phyloP scores from a whole-genome alignment of 345 rosid genomes.

The Salix dunnii region DNA sequence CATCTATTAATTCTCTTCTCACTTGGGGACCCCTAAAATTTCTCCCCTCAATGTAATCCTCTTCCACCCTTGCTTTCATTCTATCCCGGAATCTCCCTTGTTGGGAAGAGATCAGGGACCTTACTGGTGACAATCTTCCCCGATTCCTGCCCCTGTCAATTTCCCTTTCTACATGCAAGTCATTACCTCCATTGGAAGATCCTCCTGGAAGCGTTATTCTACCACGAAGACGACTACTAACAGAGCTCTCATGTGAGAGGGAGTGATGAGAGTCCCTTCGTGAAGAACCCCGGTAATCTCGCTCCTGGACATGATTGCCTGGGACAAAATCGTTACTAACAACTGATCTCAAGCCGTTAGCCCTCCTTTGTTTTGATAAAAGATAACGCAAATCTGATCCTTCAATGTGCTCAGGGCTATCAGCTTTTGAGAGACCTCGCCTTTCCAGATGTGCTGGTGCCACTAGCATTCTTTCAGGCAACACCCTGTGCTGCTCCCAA shows the following conservation, averaged over 20 bases:
- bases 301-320: slow-evolving; percentile 41
- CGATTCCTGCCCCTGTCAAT: slow-evolving; percentile 46
- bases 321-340: slow-evolving; percentile 50
- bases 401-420: slow-evolving; percentile 43
- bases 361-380: slow-evolving; percentile 64
- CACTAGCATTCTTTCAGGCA: slow-evolving; percentile 44
- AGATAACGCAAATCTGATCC: slow-evolving; percentile 68
- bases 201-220: slow-evolving; percentile 75
- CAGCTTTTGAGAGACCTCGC: slow-evolving; percentile 42
- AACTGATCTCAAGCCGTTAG: slow-evolving; percentile 60
- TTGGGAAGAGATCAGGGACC: slow-evolving; percentile 28
- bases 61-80: slow-evolving; percentile 54
- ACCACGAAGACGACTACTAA: slow-evolving; percentile 66
- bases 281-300: slow-evolving; percentile 40
- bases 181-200: slow-evolving; percentile 34
- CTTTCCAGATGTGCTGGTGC: slow-evolving; percentile 48
- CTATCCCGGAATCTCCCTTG: slow-evolving; percentile 62
- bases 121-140: slow-evolving; percentile 45
- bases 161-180: slow-evolving; percentile 43
- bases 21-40: slow-evolving; percentile 31
- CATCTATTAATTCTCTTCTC: slow-evolving; percentile 55
- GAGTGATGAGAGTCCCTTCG: slow-evolving; percentile 38
- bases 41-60: slow-evolving; percentile 40
- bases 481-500: slow-evolving; percentile 54
- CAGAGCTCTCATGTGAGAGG: slow-evolving; percentile 41